Evolutionary conservation across 83 land plant genomes (phyloP).

Genomic region (Isoetes engelmannii): DNA sequence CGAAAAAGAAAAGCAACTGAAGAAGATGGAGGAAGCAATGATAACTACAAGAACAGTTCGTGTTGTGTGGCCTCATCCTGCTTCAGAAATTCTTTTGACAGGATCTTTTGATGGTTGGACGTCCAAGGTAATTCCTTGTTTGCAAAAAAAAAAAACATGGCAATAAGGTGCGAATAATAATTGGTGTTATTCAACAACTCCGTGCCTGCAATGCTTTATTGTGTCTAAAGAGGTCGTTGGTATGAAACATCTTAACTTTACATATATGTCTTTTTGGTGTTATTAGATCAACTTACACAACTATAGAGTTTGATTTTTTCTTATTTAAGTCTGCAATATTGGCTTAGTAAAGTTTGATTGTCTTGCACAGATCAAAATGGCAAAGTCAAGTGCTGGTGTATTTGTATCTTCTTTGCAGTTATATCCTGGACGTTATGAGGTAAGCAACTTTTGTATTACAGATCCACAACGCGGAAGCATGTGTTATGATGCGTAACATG

Average conservation of each 20-base stretch:
- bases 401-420: constrained; percentile 19
- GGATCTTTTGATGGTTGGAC: constrained; percentile 90
- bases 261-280: too few species aligned
- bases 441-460: neutral
- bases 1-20: constrained; percentile 41
- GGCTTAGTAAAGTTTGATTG: too few species aligned
- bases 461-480: neutral
- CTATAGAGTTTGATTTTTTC: too few species aligned
- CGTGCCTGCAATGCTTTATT: too few species aligned
- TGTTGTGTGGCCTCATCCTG: constrained; percentile 74
- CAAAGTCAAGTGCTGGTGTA: constrained; percentile 22
- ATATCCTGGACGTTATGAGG: constrained; percentile 20
- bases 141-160: too few species aligned
- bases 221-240: too few species aligned
- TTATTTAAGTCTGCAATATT: too few species aligned
- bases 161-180: too few species aligned
- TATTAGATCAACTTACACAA: too few species aligned
- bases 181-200: too few species aligned
- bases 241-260: too few species aligned
- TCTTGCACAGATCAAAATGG: constrained; percentile 15
- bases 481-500: neutral
- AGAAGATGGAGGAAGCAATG: constrained; percentile 31
- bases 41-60: constrained; percentile 36
- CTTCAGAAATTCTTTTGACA: constrained; percentile 55
- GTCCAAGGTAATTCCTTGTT: constrained; percentile 42